Conservation (phyloP, 192 early-diverging fungal species). For the Podila clonocystis region DNA sequence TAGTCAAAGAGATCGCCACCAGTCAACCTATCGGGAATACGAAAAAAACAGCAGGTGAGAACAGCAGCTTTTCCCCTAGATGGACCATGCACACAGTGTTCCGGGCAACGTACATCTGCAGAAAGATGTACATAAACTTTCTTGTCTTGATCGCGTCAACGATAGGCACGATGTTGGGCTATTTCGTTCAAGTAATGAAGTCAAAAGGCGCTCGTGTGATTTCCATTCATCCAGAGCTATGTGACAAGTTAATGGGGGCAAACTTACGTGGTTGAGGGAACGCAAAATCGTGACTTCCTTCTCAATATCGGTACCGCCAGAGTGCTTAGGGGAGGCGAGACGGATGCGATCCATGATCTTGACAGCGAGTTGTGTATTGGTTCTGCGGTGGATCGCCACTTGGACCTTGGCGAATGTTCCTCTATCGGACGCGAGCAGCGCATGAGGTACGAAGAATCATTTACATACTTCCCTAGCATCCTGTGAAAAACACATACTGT, state of each 20-base stretch:
- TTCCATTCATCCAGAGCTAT: background rate
- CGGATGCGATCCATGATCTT: slow-evolving; percentile 87
- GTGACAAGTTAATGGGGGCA: background rate
- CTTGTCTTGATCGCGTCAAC: slow-evolving; percentile 68
- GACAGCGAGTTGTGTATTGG: slow-evolving; percentile 77
- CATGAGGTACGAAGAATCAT: slow-evolving; percentile 34
- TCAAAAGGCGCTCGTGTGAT: background rate
- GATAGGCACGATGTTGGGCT: slow-evolving; percentile 77
- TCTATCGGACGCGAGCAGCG: slow-evolving; percentile 34
- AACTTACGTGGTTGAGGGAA: slow-evolving; percentile 67
- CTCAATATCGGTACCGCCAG: slow-evolving; percentile 79
- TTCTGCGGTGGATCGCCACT: slow-evolving; percentile 69
- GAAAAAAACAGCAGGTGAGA: slow-evolving; percentile 2
- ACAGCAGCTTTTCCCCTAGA: too few species aligned
- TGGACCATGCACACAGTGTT: background rate
- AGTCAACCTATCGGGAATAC: slow-evolving; percentile 58
- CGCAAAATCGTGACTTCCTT: slow-evolving; percentile 81
- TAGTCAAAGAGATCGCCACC: slow-evolving; percentile 94
- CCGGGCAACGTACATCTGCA: slow-evolving; percentile 61
- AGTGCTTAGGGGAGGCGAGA: slow-evolving; percentile 68
- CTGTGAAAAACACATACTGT: slow-evolving; percentile 54
- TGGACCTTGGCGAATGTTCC: slow-evolving; percentile 86
- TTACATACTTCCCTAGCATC: slow-evolving; percentile 7
- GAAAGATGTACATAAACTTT: slow-evolving; percentile 74
- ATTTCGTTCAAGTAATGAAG: background rate